A percentile compares a stretch with the other conserved stretches of the same genome.
These are phyloP conservation scores for Arabidopsis thaliana DNA, from an alignment of 345 rosid species.

Conservation along the genomic window DNA sequence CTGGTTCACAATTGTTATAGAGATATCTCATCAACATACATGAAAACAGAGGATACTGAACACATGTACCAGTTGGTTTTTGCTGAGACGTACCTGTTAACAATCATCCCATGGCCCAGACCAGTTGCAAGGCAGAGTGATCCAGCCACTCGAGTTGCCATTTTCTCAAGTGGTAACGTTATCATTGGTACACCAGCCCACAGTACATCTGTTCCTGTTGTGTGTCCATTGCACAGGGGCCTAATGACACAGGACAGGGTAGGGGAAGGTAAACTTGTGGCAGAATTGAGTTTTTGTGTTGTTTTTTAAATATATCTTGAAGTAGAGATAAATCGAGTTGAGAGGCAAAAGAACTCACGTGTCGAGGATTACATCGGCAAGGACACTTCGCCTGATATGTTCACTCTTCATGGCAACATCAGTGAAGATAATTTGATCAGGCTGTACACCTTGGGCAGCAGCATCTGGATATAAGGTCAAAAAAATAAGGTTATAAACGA, in stretches of 20 bases:
- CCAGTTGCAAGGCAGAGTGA: conserved; percentile 97
- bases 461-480: conserved; percentile 67
- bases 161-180: conserved; percentile 97
- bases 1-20: conserved; percentile 44
- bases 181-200: conserved; percentile 99
- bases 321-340: not conserved
- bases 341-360: conserved; percentile 55
- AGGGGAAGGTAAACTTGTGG: not conserved
- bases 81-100: conserved; percentile 59
- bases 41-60: not conserved
- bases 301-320: not conserved
- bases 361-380: conserved; percentile 97
- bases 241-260: conserved; percentile 43
- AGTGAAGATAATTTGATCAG: conserved; percentile 93
- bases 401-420: conserved; percentile 99
- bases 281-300: not conserved
- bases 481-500: not conserved
- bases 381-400: conserved; percentile 91
- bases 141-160: conserved; percentile 99
- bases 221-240: conserved; percentile 98
- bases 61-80: not conserved
- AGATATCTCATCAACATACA: not conserved
- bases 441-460: conserved; percentile 76
- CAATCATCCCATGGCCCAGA: conserved; percentile 97
- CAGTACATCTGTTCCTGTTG: conserved; percentile 94